Conservation (phyloP, 371 early-diverging fungal genomes). For the Dinochytrium kinnereticum region DNA sequence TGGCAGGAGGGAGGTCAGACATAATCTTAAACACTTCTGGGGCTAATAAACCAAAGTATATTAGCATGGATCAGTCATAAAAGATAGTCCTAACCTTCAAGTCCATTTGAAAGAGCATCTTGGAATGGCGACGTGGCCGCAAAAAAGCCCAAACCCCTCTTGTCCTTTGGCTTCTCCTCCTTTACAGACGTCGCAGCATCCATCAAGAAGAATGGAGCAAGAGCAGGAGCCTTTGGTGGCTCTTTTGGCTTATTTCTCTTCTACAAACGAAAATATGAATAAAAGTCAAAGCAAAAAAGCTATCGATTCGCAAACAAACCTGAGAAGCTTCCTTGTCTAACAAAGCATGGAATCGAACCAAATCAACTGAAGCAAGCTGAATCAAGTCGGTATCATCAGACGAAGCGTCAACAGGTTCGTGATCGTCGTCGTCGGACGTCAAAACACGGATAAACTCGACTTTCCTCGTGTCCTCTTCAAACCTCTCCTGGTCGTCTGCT, state of each 20-base stretch:
- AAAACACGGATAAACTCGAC: too few species aligned
- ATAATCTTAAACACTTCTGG: neutral
- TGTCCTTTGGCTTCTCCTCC: neutral
- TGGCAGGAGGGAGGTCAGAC: neutral
- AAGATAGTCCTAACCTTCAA: too few species aligned
- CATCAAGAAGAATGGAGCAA: slow-evolving; percentile 92
- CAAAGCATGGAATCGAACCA: slow-evolving; percentile 89
- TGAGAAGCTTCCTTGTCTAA: slow-evolving; percentile 90
- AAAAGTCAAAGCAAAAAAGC: too few species aligned
- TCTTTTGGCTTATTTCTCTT: slow-evolving; percentile 90
- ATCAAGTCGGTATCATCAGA: slow-evolving; percentile 79
- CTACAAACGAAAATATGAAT: slow-evolving; percentile 34
- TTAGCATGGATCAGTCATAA: too few species aligned
- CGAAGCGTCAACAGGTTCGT: slow-evolving; percentile 16
- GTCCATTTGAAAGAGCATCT: too few species aligned
- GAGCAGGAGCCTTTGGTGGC: slow-evolving; percentile 62
- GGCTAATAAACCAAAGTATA: too few species aligned
- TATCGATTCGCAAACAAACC: too few species aligned
- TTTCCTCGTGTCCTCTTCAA: slow-evolving; percentile 12
- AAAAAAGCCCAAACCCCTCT: neutral
- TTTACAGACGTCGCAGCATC: neutral
- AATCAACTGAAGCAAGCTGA: slow-evolving; percentile 78
- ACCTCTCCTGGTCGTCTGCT: slow-evolving; percentile 7
- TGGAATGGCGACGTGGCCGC: neutral
- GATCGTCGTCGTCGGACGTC: slow-evolving; percentile 20